Base-by-base conservation (phyloP, 805 yeast species). In the Lachancea waltii region DNA sequence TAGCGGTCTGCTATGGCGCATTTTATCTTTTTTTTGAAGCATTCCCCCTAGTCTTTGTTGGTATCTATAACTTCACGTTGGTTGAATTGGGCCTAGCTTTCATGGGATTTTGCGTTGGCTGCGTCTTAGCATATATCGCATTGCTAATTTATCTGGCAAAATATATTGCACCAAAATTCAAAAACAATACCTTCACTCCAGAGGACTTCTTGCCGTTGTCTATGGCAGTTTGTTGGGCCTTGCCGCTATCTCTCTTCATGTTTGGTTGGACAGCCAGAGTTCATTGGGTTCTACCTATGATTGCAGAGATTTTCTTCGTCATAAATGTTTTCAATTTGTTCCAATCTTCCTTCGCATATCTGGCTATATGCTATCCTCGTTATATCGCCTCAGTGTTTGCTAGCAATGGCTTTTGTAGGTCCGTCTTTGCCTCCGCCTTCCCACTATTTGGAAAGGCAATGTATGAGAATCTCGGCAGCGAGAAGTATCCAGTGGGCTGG, bases 391-490 rank as follows among this genome's bases (percentile, higher is more conserved):
- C 81, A 1, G 81, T 73, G 1, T 75, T 71, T 56, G 81, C 81
- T 4, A 73, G 77, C 29, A 76, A 75, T 49, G 72, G 64, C 25
- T 57, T 77, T 14, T 65, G 68, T 43, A 68, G 83, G 37, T 63
- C 75, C 5, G 58, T 58, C 2, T 67, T 71, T 46, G 83, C 79
- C 1, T 74, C 75, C 44, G 73, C 69, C 2, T 78, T 78, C 64
- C 83, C 84, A 27, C 64, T 82, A 36, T 80, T 82, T 56, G 81
- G 83, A 4, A 51, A 65, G 27, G 72, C 74, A 26, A 68, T 82
- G 74, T 82, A 70, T 52, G 59, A 64, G 39, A 70, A 73, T 47
- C 59, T 74, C 39, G 70, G 69, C 8, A 68, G 69, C 35, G 58
- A 57, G 1, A 67, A 64, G 28, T 78, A 62, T 50, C 81, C 82